phyloP scores from a whole-genome alignment of 2,329 filamentous ascomycete genomes.

The Diaporthe citrichinensis region DNA sequence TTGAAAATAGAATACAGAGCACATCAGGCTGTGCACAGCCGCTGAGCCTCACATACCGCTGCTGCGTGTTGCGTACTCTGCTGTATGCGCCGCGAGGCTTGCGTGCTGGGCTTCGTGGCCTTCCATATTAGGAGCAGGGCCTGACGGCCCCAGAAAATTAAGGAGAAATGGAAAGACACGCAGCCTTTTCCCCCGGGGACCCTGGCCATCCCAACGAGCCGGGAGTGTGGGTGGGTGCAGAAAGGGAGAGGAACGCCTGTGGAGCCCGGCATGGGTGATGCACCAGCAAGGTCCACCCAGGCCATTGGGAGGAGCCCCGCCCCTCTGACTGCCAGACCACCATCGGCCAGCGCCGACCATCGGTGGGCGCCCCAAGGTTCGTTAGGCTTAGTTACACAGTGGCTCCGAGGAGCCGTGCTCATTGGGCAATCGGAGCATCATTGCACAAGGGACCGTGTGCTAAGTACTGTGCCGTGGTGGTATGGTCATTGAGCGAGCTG shows the following conservation, averaged over 20 bases:
- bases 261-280: neutral
- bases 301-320: neutral
- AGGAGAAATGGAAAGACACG: conserved; percentile 25
- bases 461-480: neutral
- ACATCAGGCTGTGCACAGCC: neutral
- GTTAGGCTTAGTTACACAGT: conserved; percentile 19
- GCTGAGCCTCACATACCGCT: conserved; percentile 7
- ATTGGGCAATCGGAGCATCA: conserved; percentile 13
- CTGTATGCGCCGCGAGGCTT: conserved; percentile 11
- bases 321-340: neutral
- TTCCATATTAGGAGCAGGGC: conserved; percentile 5
- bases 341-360: conserved; percentile 28
- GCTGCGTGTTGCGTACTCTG: neutral
- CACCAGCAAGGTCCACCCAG: neutral
- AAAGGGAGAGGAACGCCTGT: neutral
- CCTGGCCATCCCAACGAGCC: conserved; percentile 12
- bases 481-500: neutral
- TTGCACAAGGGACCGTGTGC: neutral
- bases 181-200: neutral
- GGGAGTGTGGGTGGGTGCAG: conserved; percentile 1
- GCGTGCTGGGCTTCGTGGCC: conserved; percentile 27
- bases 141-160: conserved; percentile 10
- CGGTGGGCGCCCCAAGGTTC: neutral
- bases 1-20: neutral
- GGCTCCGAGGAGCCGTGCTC: neutral